Percentiles rank a stretch among this genome's conserved stretches.
Conservation (phyloP, 176 grass and related monocot species). For the Oryza punctata region DNA sequence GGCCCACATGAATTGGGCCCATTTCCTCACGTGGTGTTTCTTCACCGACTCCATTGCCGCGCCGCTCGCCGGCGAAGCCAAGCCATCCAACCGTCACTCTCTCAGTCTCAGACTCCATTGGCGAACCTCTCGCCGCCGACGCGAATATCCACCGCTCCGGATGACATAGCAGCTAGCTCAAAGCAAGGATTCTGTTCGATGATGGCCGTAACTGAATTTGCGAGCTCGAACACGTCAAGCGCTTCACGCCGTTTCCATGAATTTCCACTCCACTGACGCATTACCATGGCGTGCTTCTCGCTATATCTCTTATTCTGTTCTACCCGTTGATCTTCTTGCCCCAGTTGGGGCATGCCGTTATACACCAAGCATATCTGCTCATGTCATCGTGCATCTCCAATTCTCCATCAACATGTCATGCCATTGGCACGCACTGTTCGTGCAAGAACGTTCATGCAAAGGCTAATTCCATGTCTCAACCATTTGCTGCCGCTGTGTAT, state of each 20-base stretch:
- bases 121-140: too few species aligned
- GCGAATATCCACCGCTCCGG: too few species aligned
- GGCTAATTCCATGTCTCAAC: neutral
- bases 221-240: neutral
- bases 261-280: neutral
- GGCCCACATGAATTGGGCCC: neutral
- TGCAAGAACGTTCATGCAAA: neutral
- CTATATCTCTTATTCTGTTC: too few species aligned
- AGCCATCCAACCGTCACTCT: too few species aligned
- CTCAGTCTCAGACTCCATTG: too few species aligned
- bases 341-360: neutral
- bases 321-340: neutral
- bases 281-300: neutral
- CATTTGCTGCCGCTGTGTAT: slow-evolving; percentile 3
- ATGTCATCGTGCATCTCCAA: slow-evolving; percentile 1
- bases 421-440: slow-evolving; percentile 2
- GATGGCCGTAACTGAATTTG: slow-evolving; percentile 16
- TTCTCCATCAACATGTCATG: slow-evolving; percentile 16
- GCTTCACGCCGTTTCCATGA: slow-evolving; percentile 31
- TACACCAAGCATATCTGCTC: neutral
- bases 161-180: too few species aligned
- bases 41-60: too few species aligned
- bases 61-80: too few species aligned
- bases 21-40: too few species aligned
- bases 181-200: neutral